Evolutionary conservation across 345 rosid species (phyloP), one percentile per base, ranked within the genome.

Genomic region (Excoecaria agallocha): DNA sequence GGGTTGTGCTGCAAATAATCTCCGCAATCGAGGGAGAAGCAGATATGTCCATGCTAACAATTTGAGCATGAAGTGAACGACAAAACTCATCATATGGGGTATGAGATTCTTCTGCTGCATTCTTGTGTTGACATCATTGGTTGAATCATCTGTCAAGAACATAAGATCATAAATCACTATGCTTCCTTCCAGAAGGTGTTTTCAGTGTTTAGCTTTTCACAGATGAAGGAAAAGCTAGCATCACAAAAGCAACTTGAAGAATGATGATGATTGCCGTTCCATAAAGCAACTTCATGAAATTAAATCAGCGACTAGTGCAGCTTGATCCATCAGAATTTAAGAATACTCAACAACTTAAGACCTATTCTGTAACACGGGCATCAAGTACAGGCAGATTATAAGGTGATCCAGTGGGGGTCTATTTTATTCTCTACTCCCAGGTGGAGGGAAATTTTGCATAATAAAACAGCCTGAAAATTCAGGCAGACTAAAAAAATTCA

Each of bases 31-130:
- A 65, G 82, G 84, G 46, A 83, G 74, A 48, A 88, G 74, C 69
- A 89, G 81, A 85, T 75, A 84, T 49, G 89, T 20, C 84, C 79
- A 79, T 20, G 84, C 86, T 20, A 92, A 75, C 64, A 92, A 72
- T 78, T 87, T 89, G 72, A 86, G 43, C 66, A 85, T 45, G 55
- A 86, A 83, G 76, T 35, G 76, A 77, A 83, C 80, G 72, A 80
- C 55, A 65, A 72, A 69, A 72, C 79, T 82, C 50, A 78, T 68
- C 66, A 79, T 75, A 54, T 54, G 82, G 69, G 81, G 78, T 70
- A 85, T 72, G 78, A 82, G 76, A 24, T 76, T 73, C 64, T 50
- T 84, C 49, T 69, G 69, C 25, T 69, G 61, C 72, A 84, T 77
- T 78, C 79, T 80, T 70, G 71, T 76, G 66, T 70, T 49, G 71